A percentile compares a stretch with the other conserved stretches of the same genome.
phyloP scores from a whole-genome alignment of 345 rosid species.

The Hibiscus tridactylites region DNA sequence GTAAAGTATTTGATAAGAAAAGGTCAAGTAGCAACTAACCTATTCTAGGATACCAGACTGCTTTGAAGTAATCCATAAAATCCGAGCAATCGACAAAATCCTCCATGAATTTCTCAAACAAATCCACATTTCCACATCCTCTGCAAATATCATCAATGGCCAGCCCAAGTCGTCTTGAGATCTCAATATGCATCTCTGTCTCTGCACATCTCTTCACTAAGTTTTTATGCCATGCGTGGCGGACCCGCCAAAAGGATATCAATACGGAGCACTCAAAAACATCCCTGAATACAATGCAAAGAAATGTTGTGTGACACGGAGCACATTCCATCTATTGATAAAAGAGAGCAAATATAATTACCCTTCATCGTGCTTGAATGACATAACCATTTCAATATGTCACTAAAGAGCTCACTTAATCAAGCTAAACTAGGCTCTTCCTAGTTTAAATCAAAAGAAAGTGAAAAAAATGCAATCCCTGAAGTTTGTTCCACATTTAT shows the following conservation, averaged over 20 bases:
- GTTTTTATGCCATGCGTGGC: conserved; percentile 88
- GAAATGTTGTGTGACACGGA: conserved; percentile 3
- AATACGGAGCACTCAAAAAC: conserved; percentile 84
- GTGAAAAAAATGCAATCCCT: neutral
- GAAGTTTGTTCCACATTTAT: neutral
- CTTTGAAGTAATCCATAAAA: conserved; percentile 82
- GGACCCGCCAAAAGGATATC: conserved; percentile 80
- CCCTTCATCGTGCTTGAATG: neutral
- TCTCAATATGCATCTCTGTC: conserved; percentile 44
- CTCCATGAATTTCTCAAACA: conserved; percentile 52
- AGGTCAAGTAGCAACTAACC: conserved; percentile 29
- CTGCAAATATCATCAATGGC: conserved; percentile 56
- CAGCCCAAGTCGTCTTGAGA: conserved; percentile 55
- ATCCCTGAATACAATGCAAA: conserved; percentile 53
- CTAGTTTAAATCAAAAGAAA: neutral
- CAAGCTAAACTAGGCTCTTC: neutral
- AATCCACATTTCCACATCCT: conserved; percentile 39
- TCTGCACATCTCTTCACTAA: conserved; percentile 67
- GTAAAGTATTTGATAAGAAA: neutral
- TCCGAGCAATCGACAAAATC: conserved; percentile 49
- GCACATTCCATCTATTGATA: neutral
- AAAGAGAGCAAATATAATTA: neutral
- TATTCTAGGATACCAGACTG: conserved; percentile 72
- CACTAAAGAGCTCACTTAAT: neutral
- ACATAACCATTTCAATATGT: neutral